These are phyloP conservation scores for Tremella yokohamensis DNA, from an alignment of 768 basidiomycete genomes.

Conservation along the genomic window DNA sequence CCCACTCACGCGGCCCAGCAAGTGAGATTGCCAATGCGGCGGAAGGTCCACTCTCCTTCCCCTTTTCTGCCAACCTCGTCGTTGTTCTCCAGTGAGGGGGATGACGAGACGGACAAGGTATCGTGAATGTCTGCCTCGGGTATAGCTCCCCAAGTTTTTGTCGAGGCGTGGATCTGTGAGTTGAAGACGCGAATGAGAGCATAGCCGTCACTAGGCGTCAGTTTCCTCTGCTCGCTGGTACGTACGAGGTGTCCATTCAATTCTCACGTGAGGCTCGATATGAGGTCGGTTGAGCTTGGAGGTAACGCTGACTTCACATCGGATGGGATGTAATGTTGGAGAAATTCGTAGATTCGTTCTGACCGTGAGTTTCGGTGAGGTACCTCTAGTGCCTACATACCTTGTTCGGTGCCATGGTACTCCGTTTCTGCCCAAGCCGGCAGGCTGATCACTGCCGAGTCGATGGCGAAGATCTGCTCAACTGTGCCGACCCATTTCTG, in stretches of 20 bases:
- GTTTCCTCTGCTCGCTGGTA: not conserved
- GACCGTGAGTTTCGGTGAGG: not conserved
- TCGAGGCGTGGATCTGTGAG: conserved; percentile 21
- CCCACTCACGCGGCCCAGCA: conserved; percentile 47
- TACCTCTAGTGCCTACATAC: too few species aligned
- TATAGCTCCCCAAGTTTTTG: conserved; percentile 46
- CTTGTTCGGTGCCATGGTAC: too few species aligned
- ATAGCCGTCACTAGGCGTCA: conserved; percentile 36
- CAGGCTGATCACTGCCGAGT: not conserved
- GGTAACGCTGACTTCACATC: conserved; percentile 20
- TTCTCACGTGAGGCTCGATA: conserved; percentile 41
- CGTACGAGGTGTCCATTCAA: too few species aligned
- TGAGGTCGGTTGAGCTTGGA: conserved; percentile 7
- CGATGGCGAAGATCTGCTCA: conserved; percentile 20
- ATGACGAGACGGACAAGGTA: conserved; percentile 17
- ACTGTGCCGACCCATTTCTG: conserved; percentile 32
- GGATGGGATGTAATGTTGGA: conserved; percentile 33
- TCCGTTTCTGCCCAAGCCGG: not conserved
- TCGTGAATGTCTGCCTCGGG: conserved; percentile 46
- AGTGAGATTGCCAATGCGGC: conserved; percentile 43
- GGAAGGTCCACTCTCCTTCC: conserved; percentile 48
- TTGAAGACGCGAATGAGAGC: conserved; percentile 44
- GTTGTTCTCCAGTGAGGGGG: not conserved
- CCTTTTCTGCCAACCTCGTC: conserved; percentile 8
- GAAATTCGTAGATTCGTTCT: conserved; percentile 42